Evolutionary conservation across 2,329 filamentous ascomycete species (phyloP), one percentile per base, ranked within the genome.

Genomic region (Aspergillus cejpii): DNA sequence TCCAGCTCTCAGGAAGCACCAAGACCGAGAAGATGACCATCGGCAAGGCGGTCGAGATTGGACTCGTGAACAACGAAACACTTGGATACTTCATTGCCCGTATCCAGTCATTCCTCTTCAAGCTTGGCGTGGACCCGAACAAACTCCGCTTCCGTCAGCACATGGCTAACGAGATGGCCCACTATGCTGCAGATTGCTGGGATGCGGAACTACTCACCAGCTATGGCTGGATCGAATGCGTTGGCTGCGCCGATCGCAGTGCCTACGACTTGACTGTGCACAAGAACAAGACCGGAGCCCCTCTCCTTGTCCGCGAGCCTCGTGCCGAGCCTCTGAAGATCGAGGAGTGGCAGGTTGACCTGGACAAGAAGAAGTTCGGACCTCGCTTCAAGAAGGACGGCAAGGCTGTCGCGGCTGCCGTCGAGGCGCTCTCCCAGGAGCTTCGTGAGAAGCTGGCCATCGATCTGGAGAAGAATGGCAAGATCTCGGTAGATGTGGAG

Each of bases 71-170:
- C 67, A 98, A 97, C 68, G 90, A 98, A 76, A 98, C 92, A 0
- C 79, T 98, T 36, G 92, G 92, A 51, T 98, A 98, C 74, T 98
- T 98, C 76, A 74, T 98, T 39, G 92, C 88, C 36, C 83, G 92
- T 44, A 96, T 98, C 61, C 84, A 92, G 64, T 79, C 87, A 31
- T 98, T 97, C 78, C 77, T 97, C 55, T 69, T 85, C 61, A 89
- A 84, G 70, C 84, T 98, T 56, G 92, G 92, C 63, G 77, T 94
- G 38, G 91, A 97, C 65, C 75, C 81, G 64, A 78, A 74, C 54
- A 98, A 97, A 76, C 79, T 97, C 58, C 85, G 92, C 43, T 97
- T 97, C 78, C 82, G 92, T 61, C 92, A 98, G 71, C 92, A 98
- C 72, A 96, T 98, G 90, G 78, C 79, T 40, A 87, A 87, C 58